These are phyloP conservation scores for Venturia oleaginea DNA, from an alignment of 2,329 filamentous ascomycete species.

Conservation along the genomic window DNA sequence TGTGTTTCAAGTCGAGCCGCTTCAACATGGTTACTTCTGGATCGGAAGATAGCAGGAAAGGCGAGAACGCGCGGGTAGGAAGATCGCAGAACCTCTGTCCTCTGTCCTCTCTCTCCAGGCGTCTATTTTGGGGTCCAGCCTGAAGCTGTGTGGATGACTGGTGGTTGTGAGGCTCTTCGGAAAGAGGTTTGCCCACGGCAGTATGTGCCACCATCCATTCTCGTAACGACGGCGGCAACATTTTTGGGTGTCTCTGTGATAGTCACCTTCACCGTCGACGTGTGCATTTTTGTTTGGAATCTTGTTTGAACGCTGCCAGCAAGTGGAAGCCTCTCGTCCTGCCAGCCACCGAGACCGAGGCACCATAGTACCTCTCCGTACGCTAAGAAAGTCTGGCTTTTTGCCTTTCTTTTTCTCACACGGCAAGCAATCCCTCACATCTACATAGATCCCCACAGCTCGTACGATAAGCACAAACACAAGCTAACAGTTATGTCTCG, in stretches of 20 bases:
- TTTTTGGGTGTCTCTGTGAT: background rate
- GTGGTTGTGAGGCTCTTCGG: background rate
- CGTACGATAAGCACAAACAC: background rate
- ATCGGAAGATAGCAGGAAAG: background rate
- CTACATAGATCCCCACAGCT: background rate
- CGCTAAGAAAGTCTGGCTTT: background rate
- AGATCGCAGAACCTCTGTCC: background rate
- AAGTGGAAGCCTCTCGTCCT: background rate
- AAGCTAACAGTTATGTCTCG: slow-evolving; percentile 60
- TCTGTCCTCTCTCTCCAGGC: background rate
- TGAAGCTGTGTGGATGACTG: background rate
- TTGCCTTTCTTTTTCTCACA: background rate
- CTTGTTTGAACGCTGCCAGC: background rate
- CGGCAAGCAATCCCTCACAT: background rate
- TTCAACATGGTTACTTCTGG: slow-evolving; percentile 2
- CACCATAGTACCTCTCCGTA: no score
- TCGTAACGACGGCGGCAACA: background rate
- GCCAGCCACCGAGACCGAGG: background rate
- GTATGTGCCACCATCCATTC: background rate
- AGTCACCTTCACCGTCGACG: background rate
- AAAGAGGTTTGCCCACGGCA: background rate
- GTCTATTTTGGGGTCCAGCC: background rate
- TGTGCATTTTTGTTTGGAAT: background rate
- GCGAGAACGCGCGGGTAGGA: background rate
- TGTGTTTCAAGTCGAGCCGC: slow-evolving; percentile 3